Evolutionary conservation across 495 filamentous ascomycete species (phyloP).

Genomic region (Cladorrhinum samala): DNA sequence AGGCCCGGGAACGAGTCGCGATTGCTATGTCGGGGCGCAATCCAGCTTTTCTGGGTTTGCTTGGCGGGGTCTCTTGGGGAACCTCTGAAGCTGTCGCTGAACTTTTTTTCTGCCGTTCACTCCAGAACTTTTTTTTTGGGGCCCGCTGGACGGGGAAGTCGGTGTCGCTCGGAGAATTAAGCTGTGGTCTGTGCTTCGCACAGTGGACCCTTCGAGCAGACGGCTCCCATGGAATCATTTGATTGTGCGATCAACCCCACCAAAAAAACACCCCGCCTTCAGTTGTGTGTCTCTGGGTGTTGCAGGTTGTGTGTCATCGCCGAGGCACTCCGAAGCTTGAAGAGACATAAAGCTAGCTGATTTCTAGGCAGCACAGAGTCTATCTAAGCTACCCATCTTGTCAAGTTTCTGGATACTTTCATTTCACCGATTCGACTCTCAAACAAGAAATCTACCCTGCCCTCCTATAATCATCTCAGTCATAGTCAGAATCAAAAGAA

Average conservation of each 20-base stretch:
- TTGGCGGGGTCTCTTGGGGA: constrained; percentile 6
- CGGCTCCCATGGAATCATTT: too few relatives aligned
- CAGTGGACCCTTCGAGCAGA: background rate
- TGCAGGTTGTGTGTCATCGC: constrained; percentile 1
- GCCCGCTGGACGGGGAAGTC: constrained; percentile 8
- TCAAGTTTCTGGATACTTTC: background rate
- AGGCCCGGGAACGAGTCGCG: constrained; percentile 1
- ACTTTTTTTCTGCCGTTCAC: constrained; percentile 31
- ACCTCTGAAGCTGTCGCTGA: constrained; percentile 11
- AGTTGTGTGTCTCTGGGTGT: background rate
- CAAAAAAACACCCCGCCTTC: background rate
- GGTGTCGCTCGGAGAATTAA: constrained; percentile 22
- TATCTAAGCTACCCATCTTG: background rate
- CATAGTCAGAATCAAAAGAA: too few relatives aligned
- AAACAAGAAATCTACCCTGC: too few relatives aligned
- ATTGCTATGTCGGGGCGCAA: background rate
- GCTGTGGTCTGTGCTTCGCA: constrained; percentile 23
- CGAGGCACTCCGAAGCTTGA: background rate
- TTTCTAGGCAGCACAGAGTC: background rate
- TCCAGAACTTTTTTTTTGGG: constrained; percentile 18
- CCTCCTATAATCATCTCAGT: too few relatives aligned
- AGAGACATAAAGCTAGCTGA: background rate
- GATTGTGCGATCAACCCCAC: background rate
- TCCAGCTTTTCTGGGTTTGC: background rate
- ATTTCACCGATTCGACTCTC: background rate